Evolutionary conservation across 73 alveolate species (phyloP).

Genomic region (Uronychia binucleata): DNA sequence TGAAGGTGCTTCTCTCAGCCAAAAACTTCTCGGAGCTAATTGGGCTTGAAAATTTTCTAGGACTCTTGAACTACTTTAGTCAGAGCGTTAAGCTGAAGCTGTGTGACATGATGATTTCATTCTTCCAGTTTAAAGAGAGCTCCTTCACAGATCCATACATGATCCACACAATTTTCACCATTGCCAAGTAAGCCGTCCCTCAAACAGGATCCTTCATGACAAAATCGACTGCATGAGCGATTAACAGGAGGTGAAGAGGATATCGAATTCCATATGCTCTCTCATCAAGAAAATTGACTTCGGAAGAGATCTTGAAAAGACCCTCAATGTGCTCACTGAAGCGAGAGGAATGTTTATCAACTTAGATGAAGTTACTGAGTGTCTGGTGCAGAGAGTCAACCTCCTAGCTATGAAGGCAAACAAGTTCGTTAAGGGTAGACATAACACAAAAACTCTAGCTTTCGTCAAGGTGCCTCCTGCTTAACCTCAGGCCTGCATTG

Average conservation of each 20-base stretch:
- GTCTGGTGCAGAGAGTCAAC: slow-evolving; percentile 73
- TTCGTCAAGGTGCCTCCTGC: too few relatives aligned
- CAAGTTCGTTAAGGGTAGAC: slow-evolving; percentile 83
- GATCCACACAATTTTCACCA: slow-evolving; percentile 87
- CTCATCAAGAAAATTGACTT: slow-evolving; percentile 89
- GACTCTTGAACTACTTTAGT: slow-evolving; percentile 89
- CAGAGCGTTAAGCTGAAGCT: slow-evolving; percentile 87
- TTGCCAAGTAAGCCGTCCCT: slow-evolving; percentile 66
- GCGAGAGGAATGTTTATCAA: slow-evolving; percentile 92
- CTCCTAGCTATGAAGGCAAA: slow-evolving; percentile 85
- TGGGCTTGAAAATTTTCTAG: slow-evolving; percentile 85
- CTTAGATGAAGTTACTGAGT: slow-evolving; percentile 85
- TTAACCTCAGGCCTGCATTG: slow-evolving; percentile 96
- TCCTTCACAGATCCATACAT: slow-evolving; percentile 87
- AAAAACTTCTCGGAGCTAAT: slow-evolving; percentile 76
- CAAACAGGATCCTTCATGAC: slow-evolving; percentile 71
- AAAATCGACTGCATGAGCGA: slow-evolving; percentile 81
- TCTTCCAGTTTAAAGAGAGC: slow-evolving; percentile 82
- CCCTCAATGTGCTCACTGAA: slow-evolving; percentile 89
- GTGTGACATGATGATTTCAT: slow-evolving; percentile 87
- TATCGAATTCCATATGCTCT: slow-evolving; percentile 66
- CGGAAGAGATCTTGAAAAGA: slow-evolving; percentile 91
- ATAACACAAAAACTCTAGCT: slow-evolving; percentile 79
- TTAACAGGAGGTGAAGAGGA: slow-evolving; percentile 68
- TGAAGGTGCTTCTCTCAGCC: slow-evolving; percentile 70